Conservation (phyloP, 2,329 filamentous ascomycete genomes). For the Aspergillus carbonarius region DNA sequence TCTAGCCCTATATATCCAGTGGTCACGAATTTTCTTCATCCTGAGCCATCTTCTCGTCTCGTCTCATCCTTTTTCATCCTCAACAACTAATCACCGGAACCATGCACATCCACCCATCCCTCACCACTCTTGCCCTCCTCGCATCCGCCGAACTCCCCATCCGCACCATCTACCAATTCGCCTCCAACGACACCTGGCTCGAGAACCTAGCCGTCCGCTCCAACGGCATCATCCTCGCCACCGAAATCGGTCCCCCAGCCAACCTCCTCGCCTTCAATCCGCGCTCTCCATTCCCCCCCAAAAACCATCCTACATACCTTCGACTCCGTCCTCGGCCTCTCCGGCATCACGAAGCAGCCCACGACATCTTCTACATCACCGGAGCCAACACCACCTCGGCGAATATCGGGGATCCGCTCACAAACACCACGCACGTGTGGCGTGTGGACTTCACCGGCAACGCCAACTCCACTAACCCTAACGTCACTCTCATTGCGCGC, state of each 20-base stretch:
- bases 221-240: background rate
- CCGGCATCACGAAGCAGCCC: background rate
- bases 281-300: background rate
- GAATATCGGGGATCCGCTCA: background rate
- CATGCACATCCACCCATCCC: background rate
- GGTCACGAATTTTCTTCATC: too few species aligned
- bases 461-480: background rate
- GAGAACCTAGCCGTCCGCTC: background rate
- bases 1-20: too few species aligned
- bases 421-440: background rate
- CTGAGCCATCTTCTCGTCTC: background rate
- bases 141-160: background rate
- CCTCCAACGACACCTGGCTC: constrained; percentile 2
- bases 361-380: background rate
- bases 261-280: background rate
- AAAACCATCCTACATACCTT: background rate
- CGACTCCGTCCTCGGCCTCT: background rate
- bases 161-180: background rate
- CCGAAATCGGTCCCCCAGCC: background rate
- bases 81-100: background rate
- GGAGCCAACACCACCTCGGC: background rate
- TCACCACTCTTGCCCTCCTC: background rate
- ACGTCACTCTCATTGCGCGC: background rate
- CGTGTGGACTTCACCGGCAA: background rate
- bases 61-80: too few species aligned